phyloP scores from a whole-genome alignment of 805 yeast genomes.

The Metschnikowia shivogae region DNA sequence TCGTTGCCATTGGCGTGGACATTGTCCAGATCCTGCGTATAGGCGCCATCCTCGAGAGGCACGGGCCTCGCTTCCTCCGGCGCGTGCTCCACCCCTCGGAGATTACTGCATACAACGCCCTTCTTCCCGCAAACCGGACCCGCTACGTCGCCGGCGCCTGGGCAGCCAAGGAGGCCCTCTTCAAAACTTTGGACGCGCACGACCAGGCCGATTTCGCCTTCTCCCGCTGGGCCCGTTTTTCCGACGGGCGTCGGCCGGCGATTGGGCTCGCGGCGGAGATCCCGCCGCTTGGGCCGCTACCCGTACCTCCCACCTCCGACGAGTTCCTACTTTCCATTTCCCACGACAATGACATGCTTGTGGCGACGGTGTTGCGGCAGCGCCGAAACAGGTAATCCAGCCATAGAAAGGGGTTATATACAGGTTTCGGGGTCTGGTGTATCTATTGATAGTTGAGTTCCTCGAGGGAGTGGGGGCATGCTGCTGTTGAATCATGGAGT shows the following conservation, averaged over 20 bases:
- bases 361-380: conserved; percentile 53
- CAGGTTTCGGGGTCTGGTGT: background rate
- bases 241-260: conserved; percentile 44
- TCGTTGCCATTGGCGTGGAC: conserved; percentile 55
- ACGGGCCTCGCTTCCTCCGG: conserved; percentile 24
- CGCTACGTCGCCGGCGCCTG: conserved; percentile 52
- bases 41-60: conserved; percentile 30
- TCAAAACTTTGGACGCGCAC: conserved; percentile 47
- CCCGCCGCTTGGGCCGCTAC: background rate
- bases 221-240: conserved; percentile 53
- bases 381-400: background rate
- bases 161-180: conserved; percentile 75
- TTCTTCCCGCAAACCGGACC: conserved; percentile 15
- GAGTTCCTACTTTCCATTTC: conserved; percentile 52
- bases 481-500: no score
- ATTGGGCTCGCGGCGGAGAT: conserved; percentile 28
- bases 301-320: conserved; percentile 26
- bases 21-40: conserved; percentile 48
- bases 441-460: no score
- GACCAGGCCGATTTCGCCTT: conserved; percentile 55
- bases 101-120: conserved; percentile 24
- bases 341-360: conserved; percentile 60
- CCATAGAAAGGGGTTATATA: background rate
- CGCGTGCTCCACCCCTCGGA: conserved; percentile 55
- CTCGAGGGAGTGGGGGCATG: no score